These are phyloP conservation scores for Pelargonium nanum DNA, from an alignment of 345 rosid genomes.

Conservation along the genomic window DNA sequence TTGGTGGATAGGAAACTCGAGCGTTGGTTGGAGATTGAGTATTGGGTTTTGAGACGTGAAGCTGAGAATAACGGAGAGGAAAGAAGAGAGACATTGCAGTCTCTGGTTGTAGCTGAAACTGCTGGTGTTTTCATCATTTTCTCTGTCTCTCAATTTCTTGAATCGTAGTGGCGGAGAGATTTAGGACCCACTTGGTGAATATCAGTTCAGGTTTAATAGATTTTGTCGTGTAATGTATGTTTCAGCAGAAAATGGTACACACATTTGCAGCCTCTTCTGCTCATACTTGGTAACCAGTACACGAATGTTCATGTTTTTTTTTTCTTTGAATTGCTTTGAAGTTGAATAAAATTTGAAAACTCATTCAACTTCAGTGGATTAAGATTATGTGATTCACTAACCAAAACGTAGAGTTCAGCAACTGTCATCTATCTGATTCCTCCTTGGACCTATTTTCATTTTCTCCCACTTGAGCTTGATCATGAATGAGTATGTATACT, in stretches of 20 bases:
- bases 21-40: neutral
- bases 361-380: neutral
- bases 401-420: slow-evolving; percentile 5
- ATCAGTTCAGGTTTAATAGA: no score
- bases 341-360: no score
- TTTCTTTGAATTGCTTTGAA: neutral
- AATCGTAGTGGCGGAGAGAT: no score
- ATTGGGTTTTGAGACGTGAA: neutral
- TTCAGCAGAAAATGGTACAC: no score
- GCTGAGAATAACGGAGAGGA: neutral
- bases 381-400: neutral
- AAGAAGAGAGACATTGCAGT: neutral
- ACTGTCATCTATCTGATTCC: slow-evolving; percentile 13
- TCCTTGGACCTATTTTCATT: slow-evolving; percentile 19
- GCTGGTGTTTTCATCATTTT: neutral
- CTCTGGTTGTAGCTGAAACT: neutral
- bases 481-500: neutral
- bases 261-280: no score
- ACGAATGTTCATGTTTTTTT: no score
- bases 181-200: neutral
- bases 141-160: neutral
- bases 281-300: no score
- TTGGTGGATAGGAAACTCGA: neutral
- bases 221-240: neutral
- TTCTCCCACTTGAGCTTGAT: slow-evolving; percentile 5